Percentiles rank a stretch among this genome's conserved stretches.
Conservation (phyloP, 805 yeast genomes). For the Debaryomyces maramus region DNA sequence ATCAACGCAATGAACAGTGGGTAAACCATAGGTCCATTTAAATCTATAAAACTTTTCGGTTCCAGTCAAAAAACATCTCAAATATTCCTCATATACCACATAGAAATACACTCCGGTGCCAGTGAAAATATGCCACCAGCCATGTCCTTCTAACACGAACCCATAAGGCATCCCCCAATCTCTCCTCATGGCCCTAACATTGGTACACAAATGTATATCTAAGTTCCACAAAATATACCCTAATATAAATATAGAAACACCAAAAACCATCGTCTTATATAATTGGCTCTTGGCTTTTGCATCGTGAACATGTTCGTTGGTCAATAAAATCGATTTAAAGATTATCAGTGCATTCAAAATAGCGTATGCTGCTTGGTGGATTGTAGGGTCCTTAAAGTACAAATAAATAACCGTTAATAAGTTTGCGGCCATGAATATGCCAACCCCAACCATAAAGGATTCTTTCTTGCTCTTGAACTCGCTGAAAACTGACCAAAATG, state of each 20-base stretch:
- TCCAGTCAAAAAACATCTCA: constrained; percentile 65
- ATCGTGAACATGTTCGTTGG: constrained; percentile 54
- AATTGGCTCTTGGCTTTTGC: constrained; percentile 46
- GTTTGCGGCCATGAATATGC: constrained; percentile 54
- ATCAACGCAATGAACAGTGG: constrained; percentile 44
- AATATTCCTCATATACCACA: constrained; percentile 73
- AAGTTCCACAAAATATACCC: constrained; percentile 89
- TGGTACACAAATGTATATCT: constrained; percentile 76
- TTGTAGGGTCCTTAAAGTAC: constrained; percentile 73
- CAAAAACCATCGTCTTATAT: constrained; percentile 54
- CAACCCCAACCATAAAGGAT: constrained; percentile 46
- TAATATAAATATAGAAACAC: constrained; percentile 60
- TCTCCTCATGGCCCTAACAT: constrained; percentile 60
- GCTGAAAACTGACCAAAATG: constrained; percentile 80
- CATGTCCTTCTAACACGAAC: constrained; percentile 83
- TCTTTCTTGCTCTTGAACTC: constrained; percentile 47
- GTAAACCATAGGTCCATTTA: constrained; percentile 59
- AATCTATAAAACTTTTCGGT: constrained; percentile 55
- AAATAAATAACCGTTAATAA: constrained; percentile 71
- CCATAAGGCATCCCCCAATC: constrained; percentile 81
- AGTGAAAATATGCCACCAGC: constrained; percentile 95
- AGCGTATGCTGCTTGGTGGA: constrained; percentile 88
- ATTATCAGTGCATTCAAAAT: constrained; percentile 73
- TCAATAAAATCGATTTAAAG: constrained; percentile 53
- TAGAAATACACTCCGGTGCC: constrained; percentile 88